Percentiles rank a stretch among this genome's conserved stretches.
phyloP scores from a whole-genome alignment of 805 yeast species.

The Candida sakaeoensis region DNA sequence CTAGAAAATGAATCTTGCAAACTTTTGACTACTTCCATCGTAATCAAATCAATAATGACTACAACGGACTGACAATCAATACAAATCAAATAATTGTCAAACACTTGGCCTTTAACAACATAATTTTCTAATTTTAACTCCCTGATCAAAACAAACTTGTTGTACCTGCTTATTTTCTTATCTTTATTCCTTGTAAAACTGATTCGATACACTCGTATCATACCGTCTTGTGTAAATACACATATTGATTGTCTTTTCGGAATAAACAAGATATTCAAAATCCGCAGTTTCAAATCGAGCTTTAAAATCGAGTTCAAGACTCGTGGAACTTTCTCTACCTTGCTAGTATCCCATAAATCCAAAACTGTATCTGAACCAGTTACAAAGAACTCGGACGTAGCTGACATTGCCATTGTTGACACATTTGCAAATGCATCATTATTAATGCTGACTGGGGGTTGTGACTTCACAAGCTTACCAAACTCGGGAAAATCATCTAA shows the following conservation, averaged over 20 bases:
- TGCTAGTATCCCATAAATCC: constrained; percentile 72
- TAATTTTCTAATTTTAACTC: constrained; percentile 39
- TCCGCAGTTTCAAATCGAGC: constrained; percentile 45
- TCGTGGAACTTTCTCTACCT: constrained; percentile 59
- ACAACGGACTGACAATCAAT: constrained; percentile 54
- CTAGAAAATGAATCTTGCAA: constrained; percentile 48
- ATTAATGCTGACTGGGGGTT: constrained; percentile 1
- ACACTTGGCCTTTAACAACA: constrained; percentile 40
- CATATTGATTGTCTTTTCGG: constrained; percentile 56
- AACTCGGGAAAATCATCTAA: constrained; percentile 64
- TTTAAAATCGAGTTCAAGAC: constrained; percentile 44
- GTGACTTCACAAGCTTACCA: constrained; percentile 35
- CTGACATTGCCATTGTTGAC: constrained; percentile 40
- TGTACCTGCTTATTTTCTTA: constrained; percentile 26
- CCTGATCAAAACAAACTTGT: constrained; percentile 34
- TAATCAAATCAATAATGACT: constrained; percentile 53
- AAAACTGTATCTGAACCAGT: constrained; percentile 78
- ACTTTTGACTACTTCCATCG: constrained; percentile 40
- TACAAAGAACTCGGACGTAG: constrained; percentile 61
- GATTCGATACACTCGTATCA: constrained; percentile 33
- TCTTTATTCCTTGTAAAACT: constrained; percentile 30
- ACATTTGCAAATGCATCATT: constrained; percentile 49
- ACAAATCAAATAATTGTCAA: constrained; percentile 42
- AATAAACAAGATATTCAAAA: constrained; percentile 50
- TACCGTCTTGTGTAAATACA: constrained; percentile 49